Conservation (phyloP, 2,329 filamentous ascomycete species). For the Cephalotrichum gorgonifer region DNA sequence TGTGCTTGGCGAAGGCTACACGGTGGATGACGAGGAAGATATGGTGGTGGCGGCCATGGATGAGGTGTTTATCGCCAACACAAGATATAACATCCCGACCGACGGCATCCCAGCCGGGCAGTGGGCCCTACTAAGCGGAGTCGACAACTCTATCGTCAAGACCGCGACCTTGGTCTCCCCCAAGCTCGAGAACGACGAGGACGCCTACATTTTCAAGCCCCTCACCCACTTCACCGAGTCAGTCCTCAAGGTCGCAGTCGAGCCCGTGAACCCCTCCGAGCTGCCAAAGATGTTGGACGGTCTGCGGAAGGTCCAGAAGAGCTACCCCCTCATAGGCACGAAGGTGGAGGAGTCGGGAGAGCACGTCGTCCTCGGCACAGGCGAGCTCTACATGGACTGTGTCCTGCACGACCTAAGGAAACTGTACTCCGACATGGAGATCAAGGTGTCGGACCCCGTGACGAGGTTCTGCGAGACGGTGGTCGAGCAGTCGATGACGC, state of each 20-base stretch:
- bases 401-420: constrained; percentile 88
- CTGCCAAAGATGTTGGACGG: constrained; percentile 98
- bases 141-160: constrained; percentile 98
- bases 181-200: constrained; percentile 74
- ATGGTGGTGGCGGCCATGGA: constrained; percentile 81
- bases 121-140: constrained; percentile 79
- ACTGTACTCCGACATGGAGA: constrained; percentile 97
- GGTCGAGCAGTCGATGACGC: constrained; percentile 92
- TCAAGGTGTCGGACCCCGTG: constrained; percentile 96
- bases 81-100: constrained; percentile 83
- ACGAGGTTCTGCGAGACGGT: constrained; percentile 97
- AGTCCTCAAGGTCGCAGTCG: constrained; percentile 93
- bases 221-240: constrained; percentile 94
- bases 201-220: constrained; percentile 90
- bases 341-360: constrained; percentile 98
- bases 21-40: constrained; percentile 93
- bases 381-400: constrained; percentile 99
- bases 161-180: constrained; percentile 81
- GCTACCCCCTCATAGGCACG: constrained; percentile 87
- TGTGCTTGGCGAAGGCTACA: constrained; percentile 91
- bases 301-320: constrained; percentile 93
- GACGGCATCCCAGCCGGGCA: constrained; percentile 91
- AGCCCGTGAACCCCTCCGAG: constrained; percentile 96
- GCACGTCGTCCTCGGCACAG: constrained; percentile 88
- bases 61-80: constrained; percentile 83